These are phyloP conservation scores for Gnomoniopsis sp. DNA, from an alignment of 2,329 filamentous ascomycete genomes.

Conservation along the genomic window DNA sequence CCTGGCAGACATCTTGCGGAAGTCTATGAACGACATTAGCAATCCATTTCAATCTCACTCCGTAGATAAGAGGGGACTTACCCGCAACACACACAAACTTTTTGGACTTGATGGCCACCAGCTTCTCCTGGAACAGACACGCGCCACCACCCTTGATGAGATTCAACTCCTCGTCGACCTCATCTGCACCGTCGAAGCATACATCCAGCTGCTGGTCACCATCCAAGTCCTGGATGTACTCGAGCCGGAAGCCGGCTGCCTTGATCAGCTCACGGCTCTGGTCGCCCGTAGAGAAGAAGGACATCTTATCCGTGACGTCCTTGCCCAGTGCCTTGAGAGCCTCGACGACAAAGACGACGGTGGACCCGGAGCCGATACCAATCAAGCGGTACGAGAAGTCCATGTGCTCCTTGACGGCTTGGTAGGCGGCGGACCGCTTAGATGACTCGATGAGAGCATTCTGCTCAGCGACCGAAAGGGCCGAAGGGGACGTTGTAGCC, in stretches of 20 bases:
- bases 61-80: slow-evolving; percentile 35
- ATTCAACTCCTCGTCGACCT: slow-evolving; percentile 92
- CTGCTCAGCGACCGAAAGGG: slow-evolving; percentile 23
- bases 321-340: slow-evolving; percentile 65
- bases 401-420: slow-evolving; percentile 72
- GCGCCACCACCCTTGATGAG: slow-evolving; percentile 97
- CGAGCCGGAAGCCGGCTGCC: slow-evolving; percentile 70
- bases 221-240: slow-evolving; percentile 70
- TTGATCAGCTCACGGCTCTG: slow-evolving; percentile 87
- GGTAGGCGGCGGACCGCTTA: slow-evolving; percentile 71
- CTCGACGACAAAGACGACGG: slow-evolving; percentile 81
- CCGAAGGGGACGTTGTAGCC: slow-evolving; percentile 29
- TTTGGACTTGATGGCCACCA: slow-evolving; percentile 80
- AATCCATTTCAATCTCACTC: too few species aligned
- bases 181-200: slow-evolving; percentile 93
- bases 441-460: slow-evolving; percentile 60
- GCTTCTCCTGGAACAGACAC: slow-evolving; percentile 97
- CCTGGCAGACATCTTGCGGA: slow-evolving; percentile 78
- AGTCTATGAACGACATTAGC: slow-evolving; percentile 53
- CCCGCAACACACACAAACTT: slow-evolving; percentile 86
- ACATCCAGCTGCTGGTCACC: slow-evolving; percentile 69
- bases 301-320: slow-evolving; percentile 59
- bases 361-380: slow-evolving; percentile 79
- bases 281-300: slow-evolving; percentile 88
- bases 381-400: slow-evolving; percentile 59